Evolutionary conservation across 768 basidiomycete species (phyloP), one percentile per base, ranked within the genome.

Genomic region (Naganishia randhawae): DNA sequence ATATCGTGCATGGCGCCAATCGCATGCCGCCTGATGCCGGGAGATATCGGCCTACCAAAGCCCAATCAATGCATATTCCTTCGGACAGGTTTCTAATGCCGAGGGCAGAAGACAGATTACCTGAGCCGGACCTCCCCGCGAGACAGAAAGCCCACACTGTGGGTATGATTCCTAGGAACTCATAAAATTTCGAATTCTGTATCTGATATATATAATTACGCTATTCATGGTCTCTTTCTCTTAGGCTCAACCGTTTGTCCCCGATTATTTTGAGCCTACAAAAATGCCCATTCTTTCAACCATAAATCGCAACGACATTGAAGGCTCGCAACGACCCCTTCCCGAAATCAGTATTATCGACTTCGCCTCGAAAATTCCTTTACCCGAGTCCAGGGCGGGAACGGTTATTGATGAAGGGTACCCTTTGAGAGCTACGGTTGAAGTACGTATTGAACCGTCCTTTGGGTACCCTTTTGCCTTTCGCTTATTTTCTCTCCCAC

Each of bases 311-410:
- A 75, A 74, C 3, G 57, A 45, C n/a, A 33, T 45, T 45, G 41
- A 16, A 14, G 72, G 71, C 31, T 16, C 50, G 16, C n/a, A 14
- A 14, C 19, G 57, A 39, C 13, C 37, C 3, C 57, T 61, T 41
- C 57, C 41, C 14, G 5, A 37, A 1, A 33, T 55, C 61, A 61
- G 41, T 55, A 55, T 48, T 45, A 72, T 75, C 29, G 74, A 77
- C 61, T 74, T 69, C 64, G 76, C 74, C 27, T 32, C 68, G 27
- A 66, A 42, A 19, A 55, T 69, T 48, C 73, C 76, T 67, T 66
- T 75, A 32, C 76, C 76, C 5, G 71, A 63, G 25, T 72, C 71
- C 29, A 35, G 74, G 27, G 68, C 74, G 1, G 71, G 70, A 11
- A 74, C 75, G n/a, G 65, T 74, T 11, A 27, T 71, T 19, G 62